phyloP scores from a whole-genome alignment of 202 grass and related monocot species.

The Saccharum hybrid region DNA sequence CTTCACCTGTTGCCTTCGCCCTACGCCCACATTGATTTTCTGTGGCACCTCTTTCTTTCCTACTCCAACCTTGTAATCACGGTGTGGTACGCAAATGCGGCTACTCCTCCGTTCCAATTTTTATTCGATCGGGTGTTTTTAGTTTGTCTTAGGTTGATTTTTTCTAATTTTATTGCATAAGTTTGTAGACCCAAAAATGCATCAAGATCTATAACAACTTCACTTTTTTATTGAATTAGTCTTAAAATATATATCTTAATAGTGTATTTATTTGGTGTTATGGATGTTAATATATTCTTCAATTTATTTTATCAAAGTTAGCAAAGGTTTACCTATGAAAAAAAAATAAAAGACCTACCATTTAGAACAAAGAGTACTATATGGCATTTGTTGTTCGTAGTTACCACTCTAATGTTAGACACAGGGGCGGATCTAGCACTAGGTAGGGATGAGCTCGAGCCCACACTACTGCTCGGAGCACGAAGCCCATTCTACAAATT shows the following conservation, averaged over 20 bases:
- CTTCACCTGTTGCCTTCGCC: constrained; percentile 37
- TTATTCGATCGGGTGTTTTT: background rate
- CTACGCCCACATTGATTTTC: constrained; percentile 32
- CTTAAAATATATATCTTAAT: too few species aligned
- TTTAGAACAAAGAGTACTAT: background rate
- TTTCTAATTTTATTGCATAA: background rate
- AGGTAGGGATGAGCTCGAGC: background rate
- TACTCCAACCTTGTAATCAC: background rate
- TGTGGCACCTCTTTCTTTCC: constrained; percentile 29
- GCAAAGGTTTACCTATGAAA: background rate
- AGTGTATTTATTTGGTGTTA: too few species aligned
- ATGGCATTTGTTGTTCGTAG: background rate
- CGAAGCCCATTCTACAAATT: too few species aligned
- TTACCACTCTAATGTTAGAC: too few species aligned
- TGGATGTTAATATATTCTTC: too few species aligned
- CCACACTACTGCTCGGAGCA: too few species aligned
- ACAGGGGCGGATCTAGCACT: too few species aligned
- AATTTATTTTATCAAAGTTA: background rate
- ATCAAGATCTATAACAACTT: too few species aligned
- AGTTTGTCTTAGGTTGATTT: background rate
- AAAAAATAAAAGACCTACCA: background rate
- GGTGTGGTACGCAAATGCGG: background rate
- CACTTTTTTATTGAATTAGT: too few species aligned
- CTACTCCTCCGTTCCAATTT: background rate
- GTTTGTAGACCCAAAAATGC: background rate